Evolutionary conservation across 176 grass and related monocot species (phyloP), one percentile per base, ranked within the genome.

Genomic region (Phoenix dactylifera): DNA sequence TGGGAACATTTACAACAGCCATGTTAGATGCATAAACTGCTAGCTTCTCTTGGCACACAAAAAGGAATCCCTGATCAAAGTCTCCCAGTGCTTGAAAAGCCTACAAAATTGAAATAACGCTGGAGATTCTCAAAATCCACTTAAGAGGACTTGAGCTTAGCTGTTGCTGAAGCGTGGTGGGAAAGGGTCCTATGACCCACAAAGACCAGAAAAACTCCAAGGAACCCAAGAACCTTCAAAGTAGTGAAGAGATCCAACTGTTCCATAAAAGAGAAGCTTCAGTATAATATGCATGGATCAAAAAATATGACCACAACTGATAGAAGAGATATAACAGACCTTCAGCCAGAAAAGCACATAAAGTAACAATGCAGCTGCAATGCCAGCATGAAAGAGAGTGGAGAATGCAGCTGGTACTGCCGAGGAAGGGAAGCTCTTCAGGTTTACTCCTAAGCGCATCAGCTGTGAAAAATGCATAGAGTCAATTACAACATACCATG

Each of bases 181-280:
- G 93, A 92, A 16, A 98, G 79, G 51, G 82, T 72, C 52, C 84
- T 88, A 69, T 98, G 93, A 30, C 93, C 93, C 49, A 98, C 79
- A n/a, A 92, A 76, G 51, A 92, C 73, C 57, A 98, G 81, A 67
- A 92, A 86, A 24, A 71, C 65, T n/a, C 59, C 50, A 19, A 99
- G 72, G 56, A 93, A 72, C 26, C 82, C 77, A 3, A 99, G 82
- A 19, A 71, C 82, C 74, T 93, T 99, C 55, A 99, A 65, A 26
- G 88, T 99, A 3, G 88, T 89, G 76, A 99, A 99, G 70, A 98
- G 87, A 81, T 93, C 88, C 79, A 98, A 64, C 88, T 98, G 85
- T 64, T 60, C 4, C 71, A 59, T 54, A 58, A 82, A 25, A 44
- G 35, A 12, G 10, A 14, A 44, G 35, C 7, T 44, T 44, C 35